A percentile compares a stretch with the other conserved stretches of the same genome.
These are phyloP conservation scores for Penicillium subrubescens DNA, from an alignment of 495 filamentous ascomycete species.

Conservation along the genomic window DNA sequence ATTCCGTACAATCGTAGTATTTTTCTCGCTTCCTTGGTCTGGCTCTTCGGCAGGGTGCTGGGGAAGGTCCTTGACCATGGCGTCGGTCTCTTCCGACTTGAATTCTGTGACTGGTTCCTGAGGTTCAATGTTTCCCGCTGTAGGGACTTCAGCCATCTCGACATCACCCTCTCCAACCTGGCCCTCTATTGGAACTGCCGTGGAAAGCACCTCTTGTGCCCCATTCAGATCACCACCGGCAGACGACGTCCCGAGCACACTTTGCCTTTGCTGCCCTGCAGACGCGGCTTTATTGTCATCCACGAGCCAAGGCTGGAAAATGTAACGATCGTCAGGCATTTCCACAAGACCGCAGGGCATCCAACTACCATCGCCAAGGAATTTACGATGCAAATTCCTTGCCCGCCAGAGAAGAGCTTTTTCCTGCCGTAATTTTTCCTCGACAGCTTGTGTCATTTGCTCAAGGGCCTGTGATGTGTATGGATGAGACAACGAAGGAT, in stretches of 20 bases:
- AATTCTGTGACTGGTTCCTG: slow-evolving; percentile 26
- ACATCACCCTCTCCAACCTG: slow-evolving; percentile 34
- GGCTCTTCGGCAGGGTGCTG: slow-evolving; percentile 29
- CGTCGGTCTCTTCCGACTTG: slow-evolving; percentile 47
- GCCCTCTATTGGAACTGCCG: slow-evolving; percentile 3
- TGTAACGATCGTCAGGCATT: slow-evolving; percentile 38
- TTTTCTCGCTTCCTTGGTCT: slow-evolving; percentile 17
- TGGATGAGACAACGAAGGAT: slow-evolving; percentile 80
- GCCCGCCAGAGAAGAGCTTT: slow-evolving; percentile 72
- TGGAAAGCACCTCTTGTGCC: slow-evolving; percentile 13
- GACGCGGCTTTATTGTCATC: slow-evolving; percentile 22
- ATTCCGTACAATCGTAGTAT: background rate
- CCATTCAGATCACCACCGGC: slow-evolving; percentile 5
- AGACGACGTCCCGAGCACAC: slow-evolving; percentile 14
- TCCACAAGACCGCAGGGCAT: slow-evolving; percentile 65
- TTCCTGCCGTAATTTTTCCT: slow-evolving; percentile 75
- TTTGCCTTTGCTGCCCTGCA: slow-evolving; percentile 20
- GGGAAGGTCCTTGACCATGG: slow-evolving; percentile 41
- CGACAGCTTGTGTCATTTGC: slow-evolving; percentile 70
- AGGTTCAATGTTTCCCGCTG: background rate
- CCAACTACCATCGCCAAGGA: slow-evolving; percentile 81
- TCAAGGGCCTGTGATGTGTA: slow-evolving; percentile 82
- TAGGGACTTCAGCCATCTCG: slow-evolving; percentile 47
- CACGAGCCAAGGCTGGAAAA: slow-evolving; percentile 40
- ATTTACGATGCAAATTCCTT: slow-evolving; percentile 73